Evolutionary conservation across 2,329 filamentous ascomycete genomes (phyloP).

Genomic region (Colletotrichum sublineola): DNA sequence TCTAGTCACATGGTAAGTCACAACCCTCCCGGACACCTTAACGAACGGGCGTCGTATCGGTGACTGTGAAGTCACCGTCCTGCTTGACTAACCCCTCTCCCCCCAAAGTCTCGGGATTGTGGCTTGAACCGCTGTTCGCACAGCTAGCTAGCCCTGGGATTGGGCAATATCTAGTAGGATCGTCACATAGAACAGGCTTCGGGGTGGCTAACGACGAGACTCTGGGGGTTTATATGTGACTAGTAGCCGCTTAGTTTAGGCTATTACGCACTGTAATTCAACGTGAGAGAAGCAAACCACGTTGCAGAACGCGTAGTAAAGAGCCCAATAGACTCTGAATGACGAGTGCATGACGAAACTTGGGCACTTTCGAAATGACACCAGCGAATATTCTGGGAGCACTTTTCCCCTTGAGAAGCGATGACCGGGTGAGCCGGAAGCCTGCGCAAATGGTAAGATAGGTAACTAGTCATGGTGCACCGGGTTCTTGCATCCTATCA

Average conservation of each 20-base stretch:
- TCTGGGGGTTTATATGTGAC: neutral
- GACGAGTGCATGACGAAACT: slow-evolving; percentile 29
- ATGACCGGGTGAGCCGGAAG: neutral
- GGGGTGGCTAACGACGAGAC: slow-evolving; percentile 7
- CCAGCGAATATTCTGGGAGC: neutral
- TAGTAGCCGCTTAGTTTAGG: neutral
- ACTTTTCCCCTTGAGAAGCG: neutral
- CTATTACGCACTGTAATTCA: neutral
- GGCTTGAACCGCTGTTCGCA: slow-evolving; percentile 31
- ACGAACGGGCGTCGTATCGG: slow-evolving; percentile 33
- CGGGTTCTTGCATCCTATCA: slow-evolving; percentile 14
- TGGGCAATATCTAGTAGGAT: slow-evolving; percentile 7
- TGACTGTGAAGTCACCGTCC: slow-evolving; percentile 28
- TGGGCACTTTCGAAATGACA: neutral
- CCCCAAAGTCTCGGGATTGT: slow-evolving; percentile 29
- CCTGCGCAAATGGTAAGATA: slow-evolving; percentile 1
- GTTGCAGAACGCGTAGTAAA: neutral
- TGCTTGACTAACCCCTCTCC: slow-evolving; percentile 16
- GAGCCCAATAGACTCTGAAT: neutral
- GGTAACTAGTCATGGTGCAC: neutral
- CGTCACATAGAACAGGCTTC: slow-evolving; percentile 25
- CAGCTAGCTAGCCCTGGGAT: slow-evolving; percentile 15
- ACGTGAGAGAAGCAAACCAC: neutral
- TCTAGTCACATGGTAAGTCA: slow-evolving; percentile 43
- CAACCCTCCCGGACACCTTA: slow-evolving; percentile 19